Evolutionary conservation across 176 grass and related monocot species (phyloP).

Genomic region (Tillandsia leiboldiana): DNA sequence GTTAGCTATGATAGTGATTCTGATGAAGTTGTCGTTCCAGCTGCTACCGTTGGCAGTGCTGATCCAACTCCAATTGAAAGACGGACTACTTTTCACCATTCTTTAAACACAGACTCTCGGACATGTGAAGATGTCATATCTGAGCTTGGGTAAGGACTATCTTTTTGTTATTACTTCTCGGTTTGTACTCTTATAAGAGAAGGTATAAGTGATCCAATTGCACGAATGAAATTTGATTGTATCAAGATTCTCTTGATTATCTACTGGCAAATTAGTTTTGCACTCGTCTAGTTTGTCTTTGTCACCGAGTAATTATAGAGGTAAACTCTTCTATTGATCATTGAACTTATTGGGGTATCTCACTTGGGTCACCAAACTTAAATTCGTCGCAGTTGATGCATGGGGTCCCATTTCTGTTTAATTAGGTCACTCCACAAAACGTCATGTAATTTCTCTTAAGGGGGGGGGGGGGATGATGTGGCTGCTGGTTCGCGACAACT

Average conservation of each 20-base stretch:
- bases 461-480: too few species aligned
- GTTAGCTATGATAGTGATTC: constrained; percentile 24
- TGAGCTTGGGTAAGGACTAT: constrained; percentile 72
- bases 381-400: too few species aligned
- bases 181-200: neutral
- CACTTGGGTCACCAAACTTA: too few species aligned
- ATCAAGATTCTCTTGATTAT: neutral
- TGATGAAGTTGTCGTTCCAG: constrained; percentile 41
- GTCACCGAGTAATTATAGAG: too few species aligned
- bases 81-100: constrained; percentile 49
- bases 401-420: too few species aligned
- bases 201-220: neutral
- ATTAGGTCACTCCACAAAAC: too few species aligned
- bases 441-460: too few species aligned
- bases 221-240: neutral
- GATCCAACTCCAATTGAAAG: constrained; percentile 59
- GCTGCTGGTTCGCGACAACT: too few species aligned
- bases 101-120: constrained; percentile 84
- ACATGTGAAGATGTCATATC: constrained; percentile 94
- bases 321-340: too few species aligned
- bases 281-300: too few species aligned
- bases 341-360: too few species aligned
- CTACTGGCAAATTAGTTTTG: too few species aligned
- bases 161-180: neutral
- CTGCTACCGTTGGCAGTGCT: constrained; percentile 54